Conservation (phyloP, 495 filamentous ascomycete genomes). For the Hypoxylon cercidicola region DNA sequence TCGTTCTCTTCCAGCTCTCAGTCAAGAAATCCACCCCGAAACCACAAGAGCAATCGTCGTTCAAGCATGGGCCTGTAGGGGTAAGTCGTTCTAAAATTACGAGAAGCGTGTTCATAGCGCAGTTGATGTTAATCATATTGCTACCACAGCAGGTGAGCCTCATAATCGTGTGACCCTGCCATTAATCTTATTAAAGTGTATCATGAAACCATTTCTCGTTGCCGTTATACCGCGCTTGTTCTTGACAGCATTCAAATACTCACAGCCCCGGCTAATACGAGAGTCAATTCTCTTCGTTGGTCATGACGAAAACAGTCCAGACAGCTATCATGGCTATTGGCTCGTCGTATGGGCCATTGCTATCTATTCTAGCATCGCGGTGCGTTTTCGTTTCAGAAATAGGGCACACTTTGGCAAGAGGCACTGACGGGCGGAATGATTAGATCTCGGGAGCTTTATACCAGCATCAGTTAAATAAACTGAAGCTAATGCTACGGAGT, state of each 20-base stretch:
- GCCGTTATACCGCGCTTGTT: slow-evolving; percentile 64
- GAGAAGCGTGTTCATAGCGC: no score
- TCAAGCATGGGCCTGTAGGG: slow-evolving; percentile 48
- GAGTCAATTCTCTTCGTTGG: slow-evolving; percentile 61
- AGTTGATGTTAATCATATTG: background rate
- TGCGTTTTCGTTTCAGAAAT: slow-evolving; percentile 35
- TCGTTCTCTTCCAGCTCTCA: slow-evolving; percentile 54
- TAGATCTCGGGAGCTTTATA: slow-evolving; percentile 64
- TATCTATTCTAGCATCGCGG: slow-evolving; percentile 71
- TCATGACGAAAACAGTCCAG: slow-evolving; percentile 15
- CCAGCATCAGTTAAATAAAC: slow-evolving; percentile 65
- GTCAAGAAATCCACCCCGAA: slow-evolving; percentile 56
- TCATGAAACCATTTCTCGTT: slow-evolving; percentile 60
- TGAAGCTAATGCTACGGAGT: slow-evolving; percentile 68
- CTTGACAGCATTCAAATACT: slow-evolving; percentile 68
- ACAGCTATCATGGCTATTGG: slow-evolving; percentile 50
- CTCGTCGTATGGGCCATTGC: slow-evolving; percentile 66
- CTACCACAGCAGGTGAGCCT: slow-evolving; percentile 32
- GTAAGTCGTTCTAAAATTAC: no score
- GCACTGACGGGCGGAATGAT: no score
- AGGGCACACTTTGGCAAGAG: no score
- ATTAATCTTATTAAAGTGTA: slow-evolving; percentile 54
- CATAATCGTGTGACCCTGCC: slow-evolving; percentile 57
- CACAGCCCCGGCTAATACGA: slow-evolving; percentile 70
- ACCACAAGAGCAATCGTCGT: slow-evolving; percentile 52